A percentile compares a stretch with the other conserved stretches of the same genome.
phyloP scores from a whole-genome alignment of 345 rosid genomes.

The Xanthoceras sorbifolium region DNA sequence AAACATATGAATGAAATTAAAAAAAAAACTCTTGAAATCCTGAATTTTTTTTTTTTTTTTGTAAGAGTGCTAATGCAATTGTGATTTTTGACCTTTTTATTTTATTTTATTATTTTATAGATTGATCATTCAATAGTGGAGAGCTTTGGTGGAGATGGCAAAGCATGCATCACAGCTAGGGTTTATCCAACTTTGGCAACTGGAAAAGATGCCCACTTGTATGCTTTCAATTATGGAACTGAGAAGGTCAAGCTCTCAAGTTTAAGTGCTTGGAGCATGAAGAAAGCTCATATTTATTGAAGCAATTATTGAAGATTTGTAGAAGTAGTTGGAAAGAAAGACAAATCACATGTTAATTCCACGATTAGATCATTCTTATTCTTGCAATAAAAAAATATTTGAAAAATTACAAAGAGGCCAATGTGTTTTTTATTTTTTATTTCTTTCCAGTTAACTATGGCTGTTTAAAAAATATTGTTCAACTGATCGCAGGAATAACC shows the following conservation, averaged over 20 bases:
- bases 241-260: constrained; percentile 27
- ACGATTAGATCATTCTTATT: neutral
- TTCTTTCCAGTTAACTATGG: neutral
- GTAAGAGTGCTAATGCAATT: neutral
- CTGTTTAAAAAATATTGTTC: too few relatives aligned
- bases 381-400: neutral
- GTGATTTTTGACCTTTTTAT: neutral
- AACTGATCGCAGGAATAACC: too few relatives aligned
- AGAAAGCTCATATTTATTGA: constrained; percentile 34
- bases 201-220: constrained; percentile 33
- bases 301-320: neutral
- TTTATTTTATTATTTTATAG: too few relatives aligned
- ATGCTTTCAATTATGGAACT: constrained; percentile 43
- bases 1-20: too few relatives aligned
- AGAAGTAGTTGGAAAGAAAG: neutral
- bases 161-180: constrained; percentile 51
- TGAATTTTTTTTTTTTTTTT: too few relatives aligned
- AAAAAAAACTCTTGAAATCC: too few relatives aligned
- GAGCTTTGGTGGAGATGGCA: constrained; percentile 57
- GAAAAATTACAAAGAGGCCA: neutral
- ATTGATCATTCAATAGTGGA: constrained; percentile 67
- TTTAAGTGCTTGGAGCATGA: constrained; percentile 43
- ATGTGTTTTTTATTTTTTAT: too few relatives aligned
- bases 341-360: neutral
- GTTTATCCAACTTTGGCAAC: constrained; percentile 58